Evolutionary conservation across 257 asterid species (phyloP), one percentile per base, ranked within the genome.

Genomic region (Solanum stenotomum): DNA sequence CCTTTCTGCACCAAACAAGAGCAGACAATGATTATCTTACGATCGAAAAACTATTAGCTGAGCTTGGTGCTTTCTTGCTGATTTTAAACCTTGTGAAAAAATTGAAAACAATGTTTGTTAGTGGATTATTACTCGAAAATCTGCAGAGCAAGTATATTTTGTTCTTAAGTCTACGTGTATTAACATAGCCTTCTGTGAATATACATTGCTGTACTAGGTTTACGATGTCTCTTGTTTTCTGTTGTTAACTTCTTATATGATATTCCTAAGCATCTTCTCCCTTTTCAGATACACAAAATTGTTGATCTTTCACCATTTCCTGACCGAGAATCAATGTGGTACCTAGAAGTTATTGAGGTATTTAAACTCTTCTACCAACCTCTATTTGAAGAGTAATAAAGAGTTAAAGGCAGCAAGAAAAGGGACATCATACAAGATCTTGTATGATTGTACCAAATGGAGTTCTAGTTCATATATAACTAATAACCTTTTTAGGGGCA

Each of bases 271-370:
- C 40, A 85, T 25, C 29, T 46, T 85, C 12, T 77, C 59, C 40
- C 27, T 22, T 89, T 87, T 49, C 98, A 97, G 99, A 98, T 96
- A 83, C 99, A 97, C 95, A 97, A 97, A 91, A 91, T 96, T 67
- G 95, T 97, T 78, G 98, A 96, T 87, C 98, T 97, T 87, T 95
- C 98, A 7, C 88, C 88, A 23, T 91, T 88, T 89, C 98, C 98
- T 34, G 95, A 95, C 87, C 93, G 98, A 92, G 98, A 97, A 91
- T 89, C 98, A 33, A 95, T 94, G 98, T 97, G 99, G 99, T 94
- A 97, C 86, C 96, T 97, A 49, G 99, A 95, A 93, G 98, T 95
- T 76, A 83, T 95, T 76, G 99, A 97, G 93, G 97, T 92, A 83
- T 95, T 92, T 92, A 93, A 93, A 83, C 94, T 95, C 56, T 97